Conservation (phyloP, 2,329 filamentous ascomycete species). For the Tolypocladium sp. region DNA sequence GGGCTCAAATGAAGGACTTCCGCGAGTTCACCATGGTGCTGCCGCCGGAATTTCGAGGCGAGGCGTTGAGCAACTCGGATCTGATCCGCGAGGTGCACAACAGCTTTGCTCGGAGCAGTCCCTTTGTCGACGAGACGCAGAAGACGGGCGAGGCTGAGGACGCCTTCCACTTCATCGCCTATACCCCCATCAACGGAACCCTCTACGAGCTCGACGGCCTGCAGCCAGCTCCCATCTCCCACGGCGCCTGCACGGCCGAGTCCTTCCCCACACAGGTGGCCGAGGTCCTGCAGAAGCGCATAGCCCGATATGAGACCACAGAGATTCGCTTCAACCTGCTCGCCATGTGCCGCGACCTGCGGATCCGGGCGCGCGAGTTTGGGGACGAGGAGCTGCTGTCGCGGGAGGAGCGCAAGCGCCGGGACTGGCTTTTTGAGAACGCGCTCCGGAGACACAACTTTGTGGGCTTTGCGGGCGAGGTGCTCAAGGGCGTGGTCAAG, state of each 20-base stretch:
- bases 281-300: constrained; percentile 73
- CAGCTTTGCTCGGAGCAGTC: constrained; percentile 77
- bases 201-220: constrained; percentile 95
- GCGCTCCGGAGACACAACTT: constrained; percentile 88
- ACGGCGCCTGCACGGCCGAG: constrained; percentile 63
- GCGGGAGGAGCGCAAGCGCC: constrained; percentile 74
- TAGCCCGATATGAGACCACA: constrained; percentile 71
- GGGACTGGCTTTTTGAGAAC: constrained; percentile 92
- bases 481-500: constrained; percentile 77
- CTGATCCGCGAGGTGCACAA: constrained; percentile 77
- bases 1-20: constrained; percentile 62
- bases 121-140: constrained; percentile 87
- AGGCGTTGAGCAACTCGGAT: constrained; percentile 54
- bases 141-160: constrained; percentile 63
- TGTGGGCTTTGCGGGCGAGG: constrained; percentile 85
- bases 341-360: constrained; percentile 79
- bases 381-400: constrained; percentile 73
- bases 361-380: constrained; percentile 67
- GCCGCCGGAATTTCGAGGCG: constrained; percentile 60
- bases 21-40: constrained; percentile 82
- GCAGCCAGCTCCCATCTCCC: constrained; percentile 84
- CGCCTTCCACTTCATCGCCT: constrained; percentile 96
- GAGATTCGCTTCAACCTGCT: constrained; percentile 96
- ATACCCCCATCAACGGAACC: constrained; percentile 68
- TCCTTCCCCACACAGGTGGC: constrained; percentile 76